Percentiles rank a stretch among this genome's conserved stretches.
phyloP scores from a whole-genome alignment of 768 basidiomycete species.

The Aureoboletus auriporus region DNA sequence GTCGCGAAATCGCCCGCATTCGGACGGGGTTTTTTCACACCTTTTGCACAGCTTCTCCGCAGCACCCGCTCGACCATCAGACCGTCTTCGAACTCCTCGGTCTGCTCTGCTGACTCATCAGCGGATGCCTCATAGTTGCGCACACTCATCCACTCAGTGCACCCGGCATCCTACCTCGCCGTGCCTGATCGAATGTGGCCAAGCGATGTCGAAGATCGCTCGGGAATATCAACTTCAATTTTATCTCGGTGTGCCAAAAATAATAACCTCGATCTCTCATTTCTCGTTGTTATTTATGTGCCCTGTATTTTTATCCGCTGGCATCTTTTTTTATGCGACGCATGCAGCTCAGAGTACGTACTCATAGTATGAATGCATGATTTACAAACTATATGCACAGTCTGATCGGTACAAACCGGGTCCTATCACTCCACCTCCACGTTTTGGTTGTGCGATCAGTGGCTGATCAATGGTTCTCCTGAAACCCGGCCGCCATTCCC shows the following conservation, averaged over 20 bases:
- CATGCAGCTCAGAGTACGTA: neutral
- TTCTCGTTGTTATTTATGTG: conserved; percentile 21
- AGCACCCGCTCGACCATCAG: conserved; percentile 6
- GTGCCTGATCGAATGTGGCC: conserved; percentile 28
- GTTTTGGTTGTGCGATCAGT: conserved; percentile 12
- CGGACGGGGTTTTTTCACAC: conserved; percentile 15
- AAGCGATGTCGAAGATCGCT: conserved; percentile 27
- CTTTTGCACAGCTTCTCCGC: conserved; percentile 21
- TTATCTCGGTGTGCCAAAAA: conserved; percentile 30
- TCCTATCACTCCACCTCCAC: conserved; percentile 12
- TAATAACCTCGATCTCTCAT: conserved; percentile 24
- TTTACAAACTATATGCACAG: too few species aligned
- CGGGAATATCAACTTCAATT: conserved; percentile 15
- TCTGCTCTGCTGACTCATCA: too few species aligned
- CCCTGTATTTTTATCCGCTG: conserved; percentile 25
- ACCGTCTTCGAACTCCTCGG: too few species aligned
- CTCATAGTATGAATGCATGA: too few species aligned
- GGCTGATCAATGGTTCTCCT: conserved; percentile 16
- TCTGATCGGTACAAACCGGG: conserved; percentile 5
- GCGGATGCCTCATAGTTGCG: too few species aligned
- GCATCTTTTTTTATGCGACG: neutral
- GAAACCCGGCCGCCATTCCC: conserved; percentile 22
- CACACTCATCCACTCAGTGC: too few species aligned
- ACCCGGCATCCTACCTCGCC: conserved; percentile 9
- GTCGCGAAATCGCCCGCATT: neutral